phyloP scores from a whole-genome alignment of 2,329 filamentous ascomycete genomes.

The Hymenoscyphus linearis region DNA sequence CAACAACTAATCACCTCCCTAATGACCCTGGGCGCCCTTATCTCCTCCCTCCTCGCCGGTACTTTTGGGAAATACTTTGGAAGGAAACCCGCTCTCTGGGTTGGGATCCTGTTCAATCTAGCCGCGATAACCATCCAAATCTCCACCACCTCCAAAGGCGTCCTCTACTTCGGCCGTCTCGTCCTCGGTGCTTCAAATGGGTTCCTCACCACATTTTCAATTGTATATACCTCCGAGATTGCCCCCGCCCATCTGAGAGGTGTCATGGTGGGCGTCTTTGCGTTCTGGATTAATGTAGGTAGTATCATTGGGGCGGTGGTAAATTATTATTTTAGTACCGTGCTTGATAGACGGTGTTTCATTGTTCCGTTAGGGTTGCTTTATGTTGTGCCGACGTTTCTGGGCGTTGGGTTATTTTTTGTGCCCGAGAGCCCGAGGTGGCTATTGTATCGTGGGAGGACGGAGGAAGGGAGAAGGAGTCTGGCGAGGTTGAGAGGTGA shows the following conservation, averaged over 20 bases:
- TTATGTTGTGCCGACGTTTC: slow-evolving; percentile 24
- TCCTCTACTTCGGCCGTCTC: slow-evolving; percentile 42
- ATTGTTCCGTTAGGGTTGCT: slow-evolving; percentile 26
- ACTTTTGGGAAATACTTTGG: slow-evolving; percentile 35
- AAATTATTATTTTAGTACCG: slow-evolving; percentile 12
- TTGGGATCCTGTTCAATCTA: slow-evolving; percentile 40
- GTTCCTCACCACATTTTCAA: slow-evolving; percentile 44
- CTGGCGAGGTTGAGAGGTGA: slow-evolving; percentile 26
- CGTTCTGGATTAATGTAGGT: slow-evolving; percentile 45
- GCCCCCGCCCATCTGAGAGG: slow-evolving; percentile 42
- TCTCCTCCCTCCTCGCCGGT: slow-evolving; percentile 40
- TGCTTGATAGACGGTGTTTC: slow-evolving; percentile 25
- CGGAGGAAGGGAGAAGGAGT: slow-evolving; percentile 26
- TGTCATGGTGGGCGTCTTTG: slow-evolving; percentile 43
- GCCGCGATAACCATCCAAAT: slow-evolving; percentile 42
- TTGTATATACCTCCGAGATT: slow-evolving; percentile 44
- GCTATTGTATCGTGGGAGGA: slow-evolving; percentile 32
- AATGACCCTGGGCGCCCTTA: slow-evolving; percentile 43
- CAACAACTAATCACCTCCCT: slow-evolving; percentile 45
- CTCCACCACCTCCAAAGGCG: slow-evolving; percentile 36
- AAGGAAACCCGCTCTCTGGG: slow-evolving; percentile 37
- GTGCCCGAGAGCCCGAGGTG: slow-evolving; percentile 36
- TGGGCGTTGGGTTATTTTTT: slow-evolving; percentile 32
- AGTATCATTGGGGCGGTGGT: slow-evolving; percentile 39
- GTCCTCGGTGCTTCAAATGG: slow-evolving; percentile 40